Conservation (phyloP, 176 grass and related monocot species). For the Juncus inflexus region DNA sequence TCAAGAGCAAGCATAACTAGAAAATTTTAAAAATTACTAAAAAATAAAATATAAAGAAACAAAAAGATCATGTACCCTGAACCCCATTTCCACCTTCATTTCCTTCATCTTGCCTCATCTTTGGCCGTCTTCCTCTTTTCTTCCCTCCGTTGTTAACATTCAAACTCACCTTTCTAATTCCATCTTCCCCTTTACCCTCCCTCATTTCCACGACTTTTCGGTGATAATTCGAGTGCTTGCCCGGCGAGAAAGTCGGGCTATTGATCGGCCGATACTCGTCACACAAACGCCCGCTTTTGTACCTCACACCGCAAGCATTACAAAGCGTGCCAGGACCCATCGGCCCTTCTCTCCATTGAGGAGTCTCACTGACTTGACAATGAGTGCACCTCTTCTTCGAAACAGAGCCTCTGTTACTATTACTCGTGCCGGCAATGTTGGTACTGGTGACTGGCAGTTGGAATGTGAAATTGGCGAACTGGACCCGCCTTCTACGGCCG, state of each 20-base stretch:
- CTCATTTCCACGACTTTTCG: constrained; percentile 79
- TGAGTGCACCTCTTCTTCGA: constrained; percentile 51
- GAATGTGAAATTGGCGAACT: neutral
- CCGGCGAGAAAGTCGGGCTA: constrained; percentile 68
- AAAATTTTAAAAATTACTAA: constrained; percentile 6
- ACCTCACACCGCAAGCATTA: constrained; percentile 90
- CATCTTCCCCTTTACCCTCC: constrained; percentile 18
- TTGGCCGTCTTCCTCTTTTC: neutral
- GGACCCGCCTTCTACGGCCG: constrained; percentile 30
- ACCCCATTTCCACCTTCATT: constrained; percentile 21
- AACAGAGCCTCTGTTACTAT: neutral
- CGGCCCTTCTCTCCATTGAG: constrained; percentile 78
- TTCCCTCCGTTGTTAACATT: neutral
- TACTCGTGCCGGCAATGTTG: neutral
- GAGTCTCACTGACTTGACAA: constrained; percentile 60
- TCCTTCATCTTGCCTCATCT: neutral
- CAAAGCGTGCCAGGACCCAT: constrained; percentile 68
- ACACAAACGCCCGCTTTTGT: constrained; percentile 61
- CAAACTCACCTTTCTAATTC: neutral
- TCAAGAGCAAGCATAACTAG: constrained; percentile 30
- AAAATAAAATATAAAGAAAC: neutral
- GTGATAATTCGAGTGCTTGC: constrained; percentile 81
- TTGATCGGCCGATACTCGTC: constrained; percentile 82
- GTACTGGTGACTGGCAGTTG: constrained; percentile 27
- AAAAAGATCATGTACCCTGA: constrained; percentile 32